These are phyloP conservation scores for Rubroboletus satanas DNA, from an alignment of 768 basidiomycete species.

Conservation along the genomic window DNA sequence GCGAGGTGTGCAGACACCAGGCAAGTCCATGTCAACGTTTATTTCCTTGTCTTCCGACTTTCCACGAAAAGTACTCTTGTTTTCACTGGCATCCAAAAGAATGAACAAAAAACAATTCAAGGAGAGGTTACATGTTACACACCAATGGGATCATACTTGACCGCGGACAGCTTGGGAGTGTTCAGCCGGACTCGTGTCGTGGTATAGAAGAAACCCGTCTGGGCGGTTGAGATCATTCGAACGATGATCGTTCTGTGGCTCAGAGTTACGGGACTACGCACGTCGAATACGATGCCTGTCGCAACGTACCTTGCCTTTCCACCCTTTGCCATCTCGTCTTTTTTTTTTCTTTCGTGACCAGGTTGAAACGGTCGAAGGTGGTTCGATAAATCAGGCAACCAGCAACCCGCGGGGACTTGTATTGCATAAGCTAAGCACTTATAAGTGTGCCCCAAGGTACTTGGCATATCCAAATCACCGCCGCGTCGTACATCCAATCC, in stretches of 20 bases:
- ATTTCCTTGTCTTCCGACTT: constrained; percentile 70
- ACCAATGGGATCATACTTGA: constrained; percentile 91
- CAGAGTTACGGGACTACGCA: not conserved
- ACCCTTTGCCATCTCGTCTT: constrained; percentile 50
- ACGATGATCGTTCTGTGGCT: constrained; percentile 71
- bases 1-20: no score
- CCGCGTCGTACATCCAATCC: not conserved
- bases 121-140: constrained; percentile 21
- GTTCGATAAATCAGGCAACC: constrained; percentile 9
- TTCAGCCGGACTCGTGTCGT: constrained; percentile 63
- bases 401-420: not conserved
- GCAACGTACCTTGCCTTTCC: constrained; percentile 52
- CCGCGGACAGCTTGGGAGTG: constrained; percentile 73
- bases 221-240: constrained; percentile 85
- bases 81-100: constrained; percentile 44
- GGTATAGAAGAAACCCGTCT: constrained; percentile 91
- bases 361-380: no score
- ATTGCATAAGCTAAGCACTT: constrained; percentile 8
- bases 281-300: not conserved
- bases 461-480: not conserved
- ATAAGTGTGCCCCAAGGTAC: not conserved
- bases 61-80: constrained; percentile 75
- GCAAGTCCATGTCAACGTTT: constrained; percentile 4
- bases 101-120: not conserved
- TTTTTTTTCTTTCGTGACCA: not conserved